Percentiles rank a stretch among this genome's conserved stretches.
phyloP scores from a whole-genome alignment of 768 basidiomycete genomes.

The Boletus rubroflammeus region DNA sequence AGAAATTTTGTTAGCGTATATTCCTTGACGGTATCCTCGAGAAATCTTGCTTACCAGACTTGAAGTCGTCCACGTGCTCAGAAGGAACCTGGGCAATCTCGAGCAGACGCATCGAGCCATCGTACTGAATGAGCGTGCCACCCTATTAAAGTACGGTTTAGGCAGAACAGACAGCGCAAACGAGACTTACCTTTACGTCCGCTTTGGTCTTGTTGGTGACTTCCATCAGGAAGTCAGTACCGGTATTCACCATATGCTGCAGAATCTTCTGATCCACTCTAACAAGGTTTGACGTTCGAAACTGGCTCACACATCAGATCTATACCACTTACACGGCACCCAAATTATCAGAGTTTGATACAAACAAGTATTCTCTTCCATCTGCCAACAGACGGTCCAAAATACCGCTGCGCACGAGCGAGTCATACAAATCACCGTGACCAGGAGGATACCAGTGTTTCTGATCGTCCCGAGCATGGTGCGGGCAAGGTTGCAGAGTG shows the following conservation, averaged over 20 bases:
- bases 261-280: constrained; percentile 83
- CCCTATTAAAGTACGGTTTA: constrained; percentile 40
- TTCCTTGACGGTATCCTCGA: not conserved
- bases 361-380: constrained; percentile 96
- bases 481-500: constrained; percentile 79
- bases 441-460: constrained; percentile 95
- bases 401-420: constrained; percentile 84
- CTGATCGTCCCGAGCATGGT: constrained; percentile 78
- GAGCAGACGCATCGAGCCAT: constrained; percentile 29
- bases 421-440: constrained; percentile 95
- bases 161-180: not conserved
- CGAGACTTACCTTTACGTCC: constrained; percentile 46
- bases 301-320: not conserved
- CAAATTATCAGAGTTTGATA: constrained; percentile 96
- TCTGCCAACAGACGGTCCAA: constrained; percentile 85
- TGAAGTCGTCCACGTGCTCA: constrained; percentile 10
- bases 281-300: constrained; percentile 5
- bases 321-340: constrained; percentile 72
- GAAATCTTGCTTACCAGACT: constrained; percentile 34
- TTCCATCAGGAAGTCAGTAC: constrained; percentile 90
- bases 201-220: constrained; percentile 97
- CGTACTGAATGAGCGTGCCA: constrained; percentile 88
- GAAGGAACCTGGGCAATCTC: constrained; percentile 9
- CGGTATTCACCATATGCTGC: constrained; percentile 78
- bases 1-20: constrained; percentile 1